A percentile compares a stretch with the other conserved stretches of the same genome.
These are phyloP conservation scores for Globisporangium paroecandrum DNA, from an alignment of 352 stramenopile species.

Conservation along the genomic window DNA sequence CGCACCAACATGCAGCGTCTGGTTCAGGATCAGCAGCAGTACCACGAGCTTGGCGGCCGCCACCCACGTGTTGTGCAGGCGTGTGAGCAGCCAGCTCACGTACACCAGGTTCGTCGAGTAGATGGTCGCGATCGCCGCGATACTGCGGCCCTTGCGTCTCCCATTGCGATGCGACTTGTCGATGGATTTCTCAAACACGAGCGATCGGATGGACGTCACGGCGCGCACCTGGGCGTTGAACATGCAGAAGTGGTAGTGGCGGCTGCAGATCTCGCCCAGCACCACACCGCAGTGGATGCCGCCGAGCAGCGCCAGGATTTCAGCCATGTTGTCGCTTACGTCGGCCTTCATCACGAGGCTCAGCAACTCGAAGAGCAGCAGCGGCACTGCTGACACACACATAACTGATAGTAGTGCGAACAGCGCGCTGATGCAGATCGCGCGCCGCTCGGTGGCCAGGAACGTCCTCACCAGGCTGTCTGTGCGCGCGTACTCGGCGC, in stretches of 20 bases:
- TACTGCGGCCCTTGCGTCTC: conserved; percentile 28
- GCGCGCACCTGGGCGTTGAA: conserved; percentile 31
- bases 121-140: conserved; percentile 36
- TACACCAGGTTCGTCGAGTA: conserved; percentile 38
- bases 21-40: conserved; percentile 28
- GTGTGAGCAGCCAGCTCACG: conserved; percentile 29
- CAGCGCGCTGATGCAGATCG: conserved; percentile 19
- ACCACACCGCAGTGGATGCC: conserved; percentile 27
- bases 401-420: conserved; percentile 23
- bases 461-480: conserved; percentile 19
- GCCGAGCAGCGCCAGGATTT: conserved; percentile 30
- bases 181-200: conserved; percentile 39
- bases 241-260: conserved; percentile 31
- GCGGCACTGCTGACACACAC: conserved; percentile 19
- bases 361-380: conserved; percentile 33
- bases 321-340: conserved; percentile 4
- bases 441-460: conserved; percentile 28
- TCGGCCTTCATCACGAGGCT: conserved; percentile 24
- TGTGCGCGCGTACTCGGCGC: conserved; percentile 24
- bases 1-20: conserved; percentile 26
- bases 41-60: conserved; percentile 27
- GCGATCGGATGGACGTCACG: conserved; percentile 30
- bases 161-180: conserved; percentile 23
- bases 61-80: conserved; percentile 36
- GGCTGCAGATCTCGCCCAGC: conserved; percentile 28